Conservation (phyloP, 257 asterid species). For the Agastache rugosa region DNA sequence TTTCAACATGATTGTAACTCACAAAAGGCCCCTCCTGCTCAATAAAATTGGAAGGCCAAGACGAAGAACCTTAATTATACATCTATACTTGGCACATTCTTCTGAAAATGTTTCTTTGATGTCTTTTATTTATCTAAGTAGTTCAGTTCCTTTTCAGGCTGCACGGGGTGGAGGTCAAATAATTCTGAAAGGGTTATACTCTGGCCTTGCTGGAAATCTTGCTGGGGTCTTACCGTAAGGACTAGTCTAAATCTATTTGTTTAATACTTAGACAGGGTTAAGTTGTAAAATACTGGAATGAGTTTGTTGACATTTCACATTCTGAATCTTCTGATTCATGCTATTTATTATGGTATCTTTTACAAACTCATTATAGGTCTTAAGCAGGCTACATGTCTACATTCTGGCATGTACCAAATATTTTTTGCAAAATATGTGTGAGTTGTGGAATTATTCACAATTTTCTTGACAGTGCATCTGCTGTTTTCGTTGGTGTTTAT, state of each 20-base stretch:
- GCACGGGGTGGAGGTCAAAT: conserved; percentile 93
- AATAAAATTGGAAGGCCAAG: conserved; percentile 20
- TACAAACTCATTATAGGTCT: conserved; percentile 6
- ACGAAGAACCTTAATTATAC: conserved; percentile 29
- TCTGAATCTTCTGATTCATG: neutral
- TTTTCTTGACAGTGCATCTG: conserved; percentile 81
- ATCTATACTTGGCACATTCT: conserved; percentile 15
- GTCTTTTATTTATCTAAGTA: conserved; percentile 30
- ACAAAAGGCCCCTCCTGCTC: conserved; percentile 21
- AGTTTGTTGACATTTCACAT: conserved; percentile 16
- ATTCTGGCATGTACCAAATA: neutral
- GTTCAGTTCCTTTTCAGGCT: conserved; percentile 59
- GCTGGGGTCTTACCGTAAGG: conserved; percentile 98
- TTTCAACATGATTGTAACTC: conserved; percentile 13
- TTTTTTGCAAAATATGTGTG: neutral
- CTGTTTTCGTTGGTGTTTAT: conserved; percentile 93
- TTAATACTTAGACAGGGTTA: conserved; percentile 12
- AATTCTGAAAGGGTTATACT: conserved; percentile 84
- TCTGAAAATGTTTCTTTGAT: conserved; percentile 5
- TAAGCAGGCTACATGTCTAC: conserved; percentile 3
- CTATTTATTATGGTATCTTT: neutral
- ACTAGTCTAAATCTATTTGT: conserved; percentile 30
- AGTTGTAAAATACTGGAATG: neutral
- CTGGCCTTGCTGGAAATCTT: conserved; percentile 95
- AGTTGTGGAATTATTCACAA: conserved; percentile 30